Evolutionary conservation across 2,329 filamentous ascomycete genomes (phyloP), one percentile per base, ranked within the genome.

Genomic region (Colletotrichum navitas): DNA sequence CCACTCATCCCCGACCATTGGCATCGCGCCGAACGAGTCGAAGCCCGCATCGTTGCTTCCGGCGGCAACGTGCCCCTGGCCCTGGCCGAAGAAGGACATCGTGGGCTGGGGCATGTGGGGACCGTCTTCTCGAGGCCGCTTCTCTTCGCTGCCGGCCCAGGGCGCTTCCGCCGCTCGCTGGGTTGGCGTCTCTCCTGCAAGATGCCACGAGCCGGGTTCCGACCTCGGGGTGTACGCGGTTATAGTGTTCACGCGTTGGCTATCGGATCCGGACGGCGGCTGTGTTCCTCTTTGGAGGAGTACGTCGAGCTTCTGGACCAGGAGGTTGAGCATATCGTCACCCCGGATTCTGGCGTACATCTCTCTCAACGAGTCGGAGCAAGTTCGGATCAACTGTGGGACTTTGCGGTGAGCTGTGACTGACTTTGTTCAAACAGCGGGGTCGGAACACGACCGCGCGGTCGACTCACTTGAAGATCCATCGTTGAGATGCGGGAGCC

Each of bases 401-500:
- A 24, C 0, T 0, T 4, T 16, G 5, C 21, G 29, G 26, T 51
- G 5, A 58, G 41, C 24, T n/a, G 18, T n/a, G 5, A 5, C 11
- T 2, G 2, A 12, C 2, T 51, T 2, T n/a, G 43, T 11, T 3
- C 2, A 24, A 2, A 26, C 3, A 41, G n/a, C 12, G 32, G 16
- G 16, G n/a, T 18, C 3, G 24, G 24, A 8, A 11, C 16, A 24
- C 16, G 16, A n/a, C 18, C 2, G 1, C 6, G 36, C 2, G 18
- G 21, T 1, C 14, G 0, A 1, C 68, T 58, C 34, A 71, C 68
- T n/a, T 71, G 52, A 2, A 68, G 59, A 14, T 71, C 68, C 68
- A 71, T 71, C 4, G 64, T 36, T 39, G 68, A 71, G 45, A 68
- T 59, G 5, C 68, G 64, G 11, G 65, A 68, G n/a, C 68, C 65